These are phyloP conservation scores for Alternaria novae-zelandiae DNA, from an alignment of 2,329 filamentous ascomycete species.

Conservation along the genomic window DNA sequence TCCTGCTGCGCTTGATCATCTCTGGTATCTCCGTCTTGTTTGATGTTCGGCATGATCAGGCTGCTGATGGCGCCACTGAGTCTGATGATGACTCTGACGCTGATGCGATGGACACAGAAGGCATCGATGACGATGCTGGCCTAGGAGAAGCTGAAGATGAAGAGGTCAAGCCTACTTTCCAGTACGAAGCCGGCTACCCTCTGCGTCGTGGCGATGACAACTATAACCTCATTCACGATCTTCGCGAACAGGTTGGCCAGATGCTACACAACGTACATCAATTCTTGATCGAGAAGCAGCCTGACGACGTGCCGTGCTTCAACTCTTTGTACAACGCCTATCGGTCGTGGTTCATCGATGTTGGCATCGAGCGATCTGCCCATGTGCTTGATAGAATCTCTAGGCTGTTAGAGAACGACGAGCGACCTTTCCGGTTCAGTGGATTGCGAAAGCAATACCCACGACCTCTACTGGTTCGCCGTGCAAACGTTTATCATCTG, in stretches of 20 bases:
- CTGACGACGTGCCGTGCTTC: slow-evolving; percentile 96
- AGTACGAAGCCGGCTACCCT: slow-evolving; percentile 86
- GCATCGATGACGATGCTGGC: slow-evolving; percentile 57
- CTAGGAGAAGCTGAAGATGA: slow-evolving; percentile 77
- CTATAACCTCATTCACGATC: slow-evolving; percentile 78
- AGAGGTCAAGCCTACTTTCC: slow-evolving; percentile 83
- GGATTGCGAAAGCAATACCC: slow-evolving; percentile 92
- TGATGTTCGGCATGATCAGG: slow-evolving; percentile 64
- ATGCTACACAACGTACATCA: slow-evolving; percentile 82
- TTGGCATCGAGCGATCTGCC: slow-evolving; percentile 93
- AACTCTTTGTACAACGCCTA: slow-evolving; percentile 92
- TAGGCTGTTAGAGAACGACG: slow-evolving; percentile 83
- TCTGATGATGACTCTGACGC: slow-evolving; percentile 57
- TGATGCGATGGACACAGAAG: slow-evolving; percentile 53
- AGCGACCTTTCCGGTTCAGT: slow-evolving; percentile 91
- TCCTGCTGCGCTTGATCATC: slow-evolving; percentile 84
- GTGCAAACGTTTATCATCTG: slow-evolving; percentile 93
- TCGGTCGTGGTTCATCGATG: slow-evolving; percentile 95
- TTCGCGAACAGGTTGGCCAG: slow-evolving; percentile 80
- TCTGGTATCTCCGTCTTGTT: slow-evolving; percentile 91
- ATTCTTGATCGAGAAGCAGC: slow-evolving; percentile 82
- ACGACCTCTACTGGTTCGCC: slow-evolving; percentile 85
- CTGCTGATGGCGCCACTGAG: slow-evolving; percentile 50
- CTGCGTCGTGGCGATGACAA: slow-evolving; percentile 64
- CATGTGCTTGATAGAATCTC: slow-evolving; percentile 89